phyloP scores from a whole-genome alignment of 2,329 filamentous ascomycete genomes.

The Metarhizium rileyi region DNA sequence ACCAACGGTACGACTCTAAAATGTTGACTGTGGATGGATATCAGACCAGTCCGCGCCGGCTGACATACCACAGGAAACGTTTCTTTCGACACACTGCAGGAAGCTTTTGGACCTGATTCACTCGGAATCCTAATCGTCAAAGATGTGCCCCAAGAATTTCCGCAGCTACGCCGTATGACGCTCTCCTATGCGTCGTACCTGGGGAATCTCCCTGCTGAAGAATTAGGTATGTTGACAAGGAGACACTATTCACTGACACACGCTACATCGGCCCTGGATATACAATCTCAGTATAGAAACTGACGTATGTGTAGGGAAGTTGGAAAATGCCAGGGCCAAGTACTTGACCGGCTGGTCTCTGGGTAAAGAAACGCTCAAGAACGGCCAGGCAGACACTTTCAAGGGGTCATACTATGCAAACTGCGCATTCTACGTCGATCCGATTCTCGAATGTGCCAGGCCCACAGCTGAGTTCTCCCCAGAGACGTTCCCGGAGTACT shows the following conservation, averaged over 20 bases:
- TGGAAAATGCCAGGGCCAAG: slow-evolving; percentile 51
- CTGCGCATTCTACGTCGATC: slow-evolving; percentile 66
- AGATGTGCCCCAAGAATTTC: slow-evolving; percentile 66
- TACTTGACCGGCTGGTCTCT: slow-evolving; percentile 69
- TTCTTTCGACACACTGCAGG: slow-evolving; percentile 56
- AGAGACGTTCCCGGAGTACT: slow-evolving; percentile 73
- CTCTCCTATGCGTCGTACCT: slow-evolving; percentile 86
- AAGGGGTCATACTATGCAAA: slow-evolving; percentile 83
- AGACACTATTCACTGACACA: no score
- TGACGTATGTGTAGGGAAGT: slow-evolving; percentile 30
- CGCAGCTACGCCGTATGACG: slow-evolving; percentile 59
- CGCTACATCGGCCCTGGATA: not conserved
- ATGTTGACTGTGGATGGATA: not conserved
- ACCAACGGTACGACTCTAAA: slow-evolving; percentile 37
- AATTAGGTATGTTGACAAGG: slow-evolving; percentile 55
- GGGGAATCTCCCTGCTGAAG: slow-evolving; percentile 62
- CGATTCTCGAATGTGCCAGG: slow-evolving; percentile 48
- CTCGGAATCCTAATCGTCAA: slow-evolving; percentile 91
- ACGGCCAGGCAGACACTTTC: slow-evolving; percentile 66
- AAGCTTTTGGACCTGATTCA: slow-evolving; percentile 83
- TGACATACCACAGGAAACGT: slow-evolving; percentile 44
- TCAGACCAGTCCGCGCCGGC: slow-evolving; percentile 7
- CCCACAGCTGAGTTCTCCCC: slow-evolving; percentile 49
- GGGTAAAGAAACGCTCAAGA: slow-evolving; percentile 71
- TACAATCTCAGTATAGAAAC: not conserved